These are phyloP conservation scores for Vararia minispora DNA, from an alignment of 768 basidiomycete genomes.

Conservation along the genomic window DNA sequence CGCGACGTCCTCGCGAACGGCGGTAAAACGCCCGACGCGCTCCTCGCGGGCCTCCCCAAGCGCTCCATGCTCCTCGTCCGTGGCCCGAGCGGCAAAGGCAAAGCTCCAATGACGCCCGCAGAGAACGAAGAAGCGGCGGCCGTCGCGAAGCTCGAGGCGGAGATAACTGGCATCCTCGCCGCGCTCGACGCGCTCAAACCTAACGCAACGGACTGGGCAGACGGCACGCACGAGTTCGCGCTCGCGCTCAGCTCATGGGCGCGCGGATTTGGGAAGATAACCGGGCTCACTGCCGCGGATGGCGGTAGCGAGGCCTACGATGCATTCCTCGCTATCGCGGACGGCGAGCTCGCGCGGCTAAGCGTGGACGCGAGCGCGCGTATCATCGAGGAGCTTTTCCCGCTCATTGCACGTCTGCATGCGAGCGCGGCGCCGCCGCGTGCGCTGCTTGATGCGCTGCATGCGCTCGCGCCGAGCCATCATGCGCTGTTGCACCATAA, in stretches of 20 bases:
- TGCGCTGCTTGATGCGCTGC: slow-evolving; percentile 61
- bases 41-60: slow-evolving; percentile 25
- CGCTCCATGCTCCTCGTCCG: too few species aligned
- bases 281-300: slow-evolving; percentile 17
- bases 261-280: slow-evolving; percentile 11
- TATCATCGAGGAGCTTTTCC: slow-evolving; percentile 43
- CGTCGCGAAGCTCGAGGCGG: slow-evolving; percentile 8
- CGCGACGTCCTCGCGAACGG: slow-evolving; percentile 48
- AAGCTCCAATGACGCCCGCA: slow-evolving; percentile 32
- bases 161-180: slow-evolving; percentile 3
- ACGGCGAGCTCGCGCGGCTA: slow-evolving; percentile 40
- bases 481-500: slow-evolving; percentile 57
- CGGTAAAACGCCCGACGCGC: slow-evolving; percentile 9
- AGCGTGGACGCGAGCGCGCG: slow-evolving; percentile 40
- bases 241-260: slow-evolving; percentile 10
- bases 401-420: slow-evolving; percentile 45
- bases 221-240: slow-evolving; percentile 5
- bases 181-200: slow-evolving; percentile 10
- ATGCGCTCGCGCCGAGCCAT: slow-evolving; percentile 61
- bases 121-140: slow-evolving; percentile 12
- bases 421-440: slow-evolving; percentile 50
- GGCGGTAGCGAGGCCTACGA: slow-evolving; percentile 18
- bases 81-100: slow-evolving; percentile 23
- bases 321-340: slow-evolving; percentile 45
- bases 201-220: slow-evolving; percentile 10